A percentile compares a stretch with the other conserved stretches of the same genome.
Evolutionary conservation across 2,329 filamentous ascomycete genomes (phyloP).

Genomic region (Metarhizium album): DNA sequence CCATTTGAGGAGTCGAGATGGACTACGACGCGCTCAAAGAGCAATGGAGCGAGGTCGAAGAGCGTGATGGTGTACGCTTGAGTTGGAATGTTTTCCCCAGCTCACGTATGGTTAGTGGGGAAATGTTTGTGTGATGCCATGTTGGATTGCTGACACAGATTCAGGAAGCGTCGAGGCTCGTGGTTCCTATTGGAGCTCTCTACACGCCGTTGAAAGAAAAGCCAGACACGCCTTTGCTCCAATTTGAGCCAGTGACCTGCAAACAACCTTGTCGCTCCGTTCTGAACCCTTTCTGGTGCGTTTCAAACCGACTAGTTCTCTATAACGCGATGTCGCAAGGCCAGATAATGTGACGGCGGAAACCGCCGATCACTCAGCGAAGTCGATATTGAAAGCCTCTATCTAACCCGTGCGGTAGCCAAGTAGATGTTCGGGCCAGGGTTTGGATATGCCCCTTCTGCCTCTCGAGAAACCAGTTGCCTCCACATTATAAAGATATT

Average conservation of each 20-base stretch:
- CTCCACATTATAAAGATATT: constrained; percentile 84
- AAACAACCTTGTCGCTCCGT: constrained; percentile 93
- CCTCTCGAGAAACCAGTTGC: constrained; percentile 70
- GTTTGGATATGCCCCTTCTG: constrained; percentile 89
- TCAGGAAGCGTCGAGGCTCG: constrained; percentile 84
- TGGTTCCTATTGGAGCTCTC: constrained; percentile 90
- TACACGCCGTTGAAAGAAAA: constrained; percentile 97
- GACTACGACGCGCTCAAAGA: constrained; percentile 91
- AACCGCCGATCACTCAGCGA: not conserved
- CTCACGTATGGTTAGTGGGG: constrained; percentile 75
- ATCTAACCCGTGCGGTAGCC: constrained; percentile 36
- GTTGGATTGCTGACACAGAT: not conserved
- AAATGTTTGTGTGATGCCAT: not conserved
- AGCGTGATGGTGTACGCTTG: constrained; percentile 86
- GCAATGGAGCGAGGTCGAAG: constrained; percentile 93
- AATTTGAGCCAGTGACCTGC: constrained; percentile 95
- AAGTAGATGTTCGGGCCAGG: constrained; percentile 72
- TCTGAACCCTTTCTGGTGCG: constrained; percentile 91
- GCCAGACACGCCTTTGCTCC: constrained; percentile 74
- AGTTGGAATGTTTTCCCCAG: constrained; percentile 99
- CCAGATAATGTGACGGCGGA: not conserved
- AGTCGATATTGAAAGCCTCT: constrained; percentile 10
- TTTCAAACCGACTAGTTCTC: constrained; percentile 3
- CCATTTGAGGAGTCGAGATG: constrained; percentile 39
- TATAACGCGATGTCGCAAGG: not conserved